These are phyloP conservation scores for Sequoia sempervirens DNA, from an alignment of 75 land plant species.

Conservation along the genomic window DNA sequence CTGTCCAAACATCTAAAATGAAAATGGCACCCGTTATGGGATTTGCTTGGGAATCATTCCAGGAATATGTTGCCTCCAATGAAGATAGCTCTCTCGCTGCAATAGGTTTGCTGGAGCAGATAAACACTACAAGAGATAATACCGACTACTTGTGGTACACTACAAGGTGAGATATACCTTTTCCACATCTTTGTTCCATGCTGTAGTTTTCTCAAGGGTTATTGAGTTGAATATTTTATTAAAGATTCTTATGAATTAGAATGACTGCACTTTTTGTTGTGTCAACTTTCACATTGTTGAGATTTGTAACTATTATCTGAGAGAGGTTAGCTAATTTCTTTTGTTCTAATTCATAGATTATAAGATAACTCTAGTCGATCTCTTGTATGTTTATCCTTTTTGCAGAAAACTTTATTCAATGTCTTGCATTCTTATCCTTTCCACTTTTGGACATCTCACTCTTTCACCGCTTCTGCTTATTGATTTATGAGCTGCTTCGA, in stretches of 20 bases:
- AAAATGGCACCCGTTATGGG: constrained; percentile 43
- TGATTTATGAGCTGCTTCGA: too few relatives aligned
- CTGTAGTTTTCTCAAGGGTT: background rate
- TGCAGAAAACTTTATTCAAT: too few relatives aligned
- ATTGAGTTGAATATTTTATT: background rate
- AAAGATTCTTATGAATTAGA: background rate
- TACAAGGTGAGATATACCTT: constrained; percentile 56
- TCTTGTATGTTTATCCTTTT: background rate
- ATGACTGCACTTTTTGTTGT: background rate
- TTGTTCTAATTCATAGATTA: background rate
- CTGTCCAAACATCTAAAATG: constrained; percentile 53
- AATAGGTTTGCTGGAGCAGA: constrained; percentile 68
- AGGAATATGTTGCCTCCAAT: constrained; percentile 49
- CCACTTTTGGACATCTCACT: too few relatives aligned
- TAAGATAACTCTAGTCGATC: background rate
- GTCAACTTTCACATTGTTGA: background rate
- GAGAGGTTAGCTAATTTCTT: background rate
- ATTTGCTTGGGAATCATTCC: constrained; percentile 55
- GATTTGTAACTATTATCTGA: background rate
- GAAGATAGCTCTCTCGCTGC: constrained; percentile 38
- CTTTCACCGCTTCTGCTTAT: too few relatives aligned
- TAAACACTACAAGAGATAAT: constrained; percentile 67
- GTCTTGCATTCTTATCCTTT: background rate
- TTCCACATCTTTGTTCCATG: background rate
- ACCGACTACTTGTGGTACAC: constrained; percentile 89